Evolutionary conservation across 495 filamentous ascomycete genomes (phyloP).

Genomic region (Corynascus novoguineensis): DNA sequence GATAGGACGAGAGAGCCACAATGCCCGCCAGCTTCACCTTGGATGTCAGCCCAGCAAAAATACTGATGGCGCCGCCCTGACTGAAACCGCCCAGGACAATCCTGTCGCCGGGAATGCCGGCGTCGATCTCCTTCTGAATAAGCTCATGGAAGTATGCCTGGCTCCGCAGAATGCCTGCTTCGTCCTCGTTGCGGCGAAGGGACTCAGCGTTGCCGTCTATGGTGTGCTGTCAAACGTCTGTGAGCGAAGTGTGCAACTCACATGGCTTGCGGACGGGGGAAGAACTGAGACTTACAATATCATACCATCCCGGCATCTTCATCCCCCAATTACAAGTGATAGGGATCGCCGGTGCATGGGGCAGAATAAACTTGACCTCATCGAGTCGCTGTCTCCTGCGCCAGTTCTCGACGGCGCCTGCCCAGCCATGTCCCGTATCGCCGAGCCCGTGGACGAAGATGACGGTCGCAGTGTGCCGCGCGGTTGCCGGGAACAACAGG

Average conservation of each 20-base stretch:
- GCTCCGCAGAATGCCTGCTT: slow-evolving; percentile 68
- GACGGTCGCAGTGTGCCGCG: slow-evolving; percentile 86
- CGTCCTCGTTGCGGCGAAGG: slow-evolving; percentile 56
- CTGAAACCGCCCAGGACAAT: slow-evolving; percentile 72
- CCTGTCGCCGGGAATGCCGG: slow-evolving; percentile 74
- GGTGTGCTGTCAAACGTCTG: slow-evolving; percentile 19
- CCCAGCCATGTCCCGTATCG: slow-evolving; percentile 63
- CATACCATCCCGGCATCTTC: slow-evolving; percentile 89
- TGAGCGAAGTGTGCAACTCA: background rate
- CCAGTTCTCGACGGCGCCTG: slow-evolving; percentile 81
- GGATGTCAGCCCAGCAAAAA: slow-evolving; percentile 63
- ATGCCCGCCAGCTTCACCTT: slow-evolving; percentile 78
- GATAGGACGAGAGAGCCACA: slow-evolving; percentile 76
- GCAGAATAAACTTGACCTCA: slow-evolving; percentile 88
- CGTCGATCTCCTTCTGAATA: slow-evolving; percentile 74
- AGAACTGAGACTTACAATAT: slow-evolving; percentile 59
- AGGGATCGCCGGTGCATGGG: slow-evolving; percentile 84
- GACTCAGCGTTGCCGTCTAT: slow-evolving; percentile 42
- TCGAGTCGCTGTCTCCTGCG: slow-evolving; percentile 76
- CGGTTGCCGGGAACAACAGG: slow-evolving; percentile 79
- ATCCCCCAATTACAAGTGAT: slow-evolving; percentile 81
- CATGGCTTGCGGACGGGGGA: background rate
- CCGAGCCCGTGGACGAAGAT: slow-evolving; percentile 92
- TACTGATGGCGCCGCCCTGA: slow-evolving; percentile 52
- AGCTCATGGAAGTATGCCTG: slow-evolving; percentile 71